These are phyloP conservation scores for Malus hybrid DNA, from an alignment of 331 rosid genomes.

Conservation along the genomic window DNA sequence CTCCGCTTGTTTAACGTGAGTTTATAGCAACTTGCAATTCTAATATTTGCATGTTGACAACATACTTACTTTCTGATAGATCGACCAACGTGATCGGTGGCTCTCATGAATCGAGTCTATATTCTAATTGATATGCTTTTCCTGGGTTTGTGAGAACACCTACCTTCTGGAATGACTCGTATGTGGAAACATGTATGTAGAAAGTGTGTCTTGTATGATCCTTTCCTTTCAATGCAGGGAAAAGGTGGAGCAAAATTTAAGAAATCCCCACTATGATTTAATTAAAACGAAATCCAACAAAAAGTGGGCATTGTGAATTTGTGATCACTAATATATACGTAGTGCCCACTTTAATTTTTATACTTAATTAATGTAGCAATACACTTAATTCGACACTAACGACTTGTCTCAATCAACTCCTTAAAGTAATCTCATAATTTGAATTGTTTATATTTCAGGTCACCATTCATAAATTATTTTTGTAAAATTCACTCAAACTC, in stretches of 20 bases:
- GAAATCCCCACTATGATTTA: neutral
- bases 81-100: conserved; percentile 19
- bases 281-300: neutral
- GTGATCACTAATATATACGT: neutral
- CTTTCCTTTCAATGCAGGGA: neutral
- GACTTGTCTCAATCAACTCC: neutral
- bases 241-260: neutral
- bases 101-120: neutral
- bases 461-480: too few species aligned
- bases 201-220: neutral
- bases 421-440: neutral
- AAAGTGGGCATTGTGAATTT: neutral
- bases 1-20: neutral
- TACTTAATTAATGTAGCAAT: neutral
- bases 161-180: conserved; percentile 23
- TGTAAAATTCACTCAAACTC: neutral
- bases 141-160: neutral
- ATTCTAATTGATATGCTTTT: neutral
- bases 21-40: neutral
- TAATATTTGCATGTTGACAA: neutral
- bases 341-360: neutral
- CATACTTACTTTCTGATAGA: conserved; percentile 2
- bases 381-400: neutral
- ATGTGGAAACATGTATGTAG: conserved; percentile 16
- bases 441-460: too few species aligned